phyloP scores from a whole-genome alignment of 768 basidiomycete species.

The Xerocomus spinulosus region DNA sequence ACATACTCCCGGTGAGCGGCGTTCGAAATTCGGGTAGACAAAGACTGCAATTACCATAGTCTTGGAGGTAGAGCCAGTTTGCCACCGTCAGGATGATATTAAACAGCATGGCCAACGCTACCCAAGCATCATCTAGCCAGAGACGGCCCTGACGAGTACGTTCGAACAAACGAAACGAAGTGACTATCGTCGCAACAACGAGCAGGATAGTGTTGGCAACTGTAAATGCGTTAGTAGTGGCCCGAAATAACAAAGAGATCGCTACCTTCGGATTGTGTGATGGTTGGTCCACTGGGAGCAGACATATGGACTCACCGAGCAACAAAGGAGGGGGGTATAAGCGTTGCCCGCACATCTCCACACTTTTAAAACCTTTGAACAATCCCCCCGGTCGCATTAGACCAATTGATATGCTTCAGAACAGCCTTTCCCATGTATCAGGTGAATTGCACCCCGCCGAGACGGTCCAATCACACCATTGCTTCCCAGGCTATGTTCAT shows the following conservation, averaged over 20 bases:
- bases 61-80: neutral
- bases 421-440: neutral
- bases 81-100: neutral
- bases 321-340: too few species aligned
- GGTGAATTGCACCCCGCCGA: neutral
- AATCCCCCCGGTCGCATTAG: neutral
- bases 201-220: neutral
- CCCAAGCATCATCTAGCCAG: neutral
- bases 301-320: neutral
- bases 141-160: neutral
- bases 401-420: neutral
- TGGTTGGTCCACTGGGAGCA: neutral
- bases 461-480: neutral
- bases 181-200: neutral
- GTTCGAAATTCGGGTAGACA: too few species aligned
- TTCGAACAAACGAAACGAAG: neutral
- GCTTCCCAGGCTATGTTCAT: neutral
- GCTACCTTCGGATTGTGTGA: neutral
- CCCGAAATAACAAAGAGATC: too few species aligned
- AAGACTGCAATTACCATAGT: neutral
- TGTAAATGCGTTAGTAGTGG: neutral
- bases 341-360: too few species aligned
- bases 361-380: too few species aligned
- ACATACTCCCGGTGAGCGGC: too few species aligned
- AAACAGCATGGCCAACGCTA: neutral